Evolutionary conservation across 352 stramenopile species (phyloP).

Genomic region (Globisporangium sylvaticum): DNA sequence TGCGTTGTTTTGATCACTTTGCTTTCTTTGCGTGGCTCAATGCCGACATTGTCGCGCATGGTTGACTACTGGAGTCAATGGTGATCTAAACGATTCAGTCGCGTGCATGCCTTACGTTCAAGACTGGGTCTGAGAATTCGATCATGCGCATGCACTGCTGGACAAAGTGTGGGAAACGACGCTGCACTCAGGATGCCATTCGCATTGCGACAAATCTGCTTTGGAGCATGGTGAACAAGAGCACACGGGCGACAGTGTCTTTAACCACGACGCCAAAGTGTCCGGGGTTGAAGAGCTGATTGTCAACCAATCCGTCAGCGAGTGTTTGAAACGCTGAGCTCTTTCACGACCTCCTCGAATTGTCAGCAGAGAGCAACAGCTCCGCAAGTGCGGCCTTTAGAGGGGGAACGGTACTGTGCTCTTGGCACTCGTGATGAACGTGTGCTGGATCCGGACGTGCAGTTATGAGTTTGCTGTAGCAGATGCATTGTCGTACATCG

Average conservation of each 20-base stretch:
- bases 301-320: background rate
- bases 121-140: background rate
- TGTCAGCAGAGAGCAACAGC: background rate
- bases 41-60: background rate
- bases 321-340: background rate
- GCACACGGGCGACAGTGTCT: background rate
- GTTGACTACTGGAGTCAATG: background rate
- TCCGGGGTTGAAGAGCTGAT: too few relatives aligned
- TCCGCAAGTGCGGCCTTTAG: too few relatives aligned
- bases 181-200: background rate
- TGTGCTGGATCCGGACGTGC: too few relatives aligned
- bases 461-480: too few relatives aligned
- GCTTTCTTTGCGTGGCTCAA: background rate
- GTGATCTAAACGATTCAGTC: background rate
- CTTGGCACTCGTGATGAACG: too few relatives aligned
- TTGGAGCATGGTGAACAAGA: background rate
- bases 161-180: background rate
- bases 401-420: too few relatives aligned
- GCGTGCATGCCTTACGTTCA: too few relatives aligned
- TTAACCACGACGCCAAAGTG: too few relatives aligned
- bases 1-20: background rate
- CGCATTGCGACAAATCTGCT: too few relatives aligned
- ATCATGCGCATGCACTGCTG: background rate
- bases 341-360: background rate
- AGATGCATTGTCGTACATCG: background rate